These are phyloP conservation scores for Physaria fendleri DNA, from an alignment of 345 rosid species.

Conservation along the genomic window DNA sequence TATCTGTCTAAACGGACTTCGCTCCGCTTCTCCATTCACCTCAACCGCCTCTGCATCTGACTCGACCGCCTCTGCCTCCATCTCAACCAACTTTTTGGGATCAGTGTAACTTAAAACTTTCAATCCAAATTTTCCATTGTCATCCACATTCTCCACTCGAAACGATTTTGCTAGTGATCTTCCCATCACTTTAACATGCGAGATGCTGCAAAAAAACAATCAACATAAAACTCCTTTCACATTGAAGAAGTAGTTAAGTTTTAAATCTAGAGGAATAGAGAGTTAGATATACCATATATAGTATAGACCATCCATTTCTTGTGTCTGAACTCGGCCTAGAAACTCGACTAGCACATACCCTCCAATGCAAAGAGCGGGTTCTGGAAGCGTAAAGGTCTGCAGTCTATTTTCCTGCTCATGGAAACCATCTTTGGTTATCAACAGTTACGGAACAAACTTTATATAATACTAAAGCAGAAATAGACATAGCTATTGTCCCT, in stretches of 20 bases:
- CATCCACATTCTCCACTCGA: conserved; percentile 37
- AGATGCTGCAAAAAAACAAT: conserved; percentile 50
- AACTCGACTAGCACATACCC: conserved; percentile 76
- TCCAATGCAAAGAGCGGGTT: conserved; percentile 80
- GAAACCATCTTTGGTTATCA: not conserved
- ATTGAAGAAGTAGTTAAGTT: not conserved
- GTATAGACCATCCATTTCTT: conserved; percentile 68
- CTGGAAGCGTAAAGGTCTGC: conserved; percentile 82
- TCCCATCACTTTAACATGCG: conserved; percentile 62
- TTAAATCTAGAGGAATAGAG: not conserved
- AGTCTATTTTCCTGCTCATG: conserved; percentile 58
- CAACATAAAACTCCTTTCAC: not conserved
- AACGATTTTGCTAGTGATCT: conserved; percentile 52
- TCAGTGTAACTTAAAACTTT: conserved; percentile 38
- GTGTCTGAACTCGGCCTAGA: conserved; percentile 81
- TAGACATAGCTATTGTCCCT: no score
- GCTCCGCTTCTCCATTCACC: not conserved
- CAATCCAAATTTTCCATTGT: conserved; percentile 45
- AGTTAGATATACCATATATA: conserved; percentile 63
- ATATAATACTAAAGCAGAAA: conserved; percentile 1
- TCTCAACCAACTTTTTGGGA: conserved; percentile 25
- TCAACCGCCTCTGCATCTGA: not conserved
- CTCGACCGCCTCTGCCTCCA: not conserved
- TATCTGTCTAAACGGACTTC: conserved; percentile 16
- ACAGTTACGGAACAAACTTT: not conserved